Evolutionary conservation across 1,284 basidiomycete genomes (phyloP).

Genomic region (Puccinia brachypodii): DNA sequence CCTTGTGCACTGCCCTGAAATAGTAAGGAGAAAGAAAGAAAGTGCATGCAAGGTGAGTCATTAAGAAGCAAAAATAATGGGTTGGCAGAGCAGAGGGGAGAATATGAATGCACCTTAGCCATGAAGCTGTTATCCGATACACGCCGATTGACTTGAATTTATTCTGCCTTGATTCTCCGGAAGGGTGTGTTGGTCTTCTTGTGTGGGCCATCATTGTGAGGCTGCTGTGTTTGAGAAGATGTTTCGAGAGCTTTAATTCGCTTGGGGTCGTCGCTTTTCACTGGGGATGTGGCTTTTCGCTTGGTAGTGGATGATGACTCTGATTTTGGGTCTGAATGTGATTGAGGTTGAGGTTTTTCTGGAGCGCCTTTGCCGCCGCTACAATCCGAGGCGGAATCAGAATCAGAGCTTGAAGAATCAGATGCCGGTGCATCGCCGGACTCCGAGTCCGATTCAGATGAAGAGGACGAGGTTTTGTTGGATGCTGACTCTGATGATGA

Average conservation of each 20-base stretch:
- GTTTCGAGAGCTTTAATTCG: neutral
- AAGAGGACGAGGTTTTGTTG: no score
- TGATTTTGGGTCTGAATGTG: neutral
- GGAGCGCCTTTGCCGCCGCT: neutral
- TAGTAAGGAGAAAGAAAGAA: neutral
- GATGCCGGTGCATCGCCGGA: no score
- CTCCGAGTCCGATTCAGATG: no score
- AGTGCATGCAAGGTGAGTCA: neutral
- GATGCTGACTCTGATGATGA: no score
- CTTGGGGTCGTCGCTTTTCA: neutral
- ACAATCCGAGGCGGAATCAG: slow-evolving; percentile 8
- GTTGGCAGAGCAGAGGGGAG: neutral
- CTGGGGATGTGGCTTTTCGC: slow-evolving; percentile 1
- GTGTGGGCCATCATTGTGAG: neutral
- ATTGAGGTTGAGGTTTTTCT: neutral
- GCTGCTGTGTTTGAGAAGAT: neutral
- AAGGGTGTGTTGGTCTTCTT: slow-evolving; percentile 44
- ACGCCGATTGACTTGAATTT: slow-evolving; percentile 36
- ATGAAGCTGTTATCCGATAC: slow-evolving; percentile 47
- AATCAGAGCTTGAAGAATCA: neutral
- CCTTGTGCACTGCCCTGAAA: slow-evolving; percentile 37
- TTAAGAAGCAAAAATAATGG: neutral
- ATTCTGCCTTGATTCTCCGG: slow-evolving; percentile 42
- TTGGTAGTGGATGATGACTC: slow-evolving; percentile 7
- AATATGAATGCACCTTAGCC: slow-evolving; percentile 31